Base-by-base conservation (phyloP, 202 grass and related monocot species). In the Brachypodium distachyon region DNA sequence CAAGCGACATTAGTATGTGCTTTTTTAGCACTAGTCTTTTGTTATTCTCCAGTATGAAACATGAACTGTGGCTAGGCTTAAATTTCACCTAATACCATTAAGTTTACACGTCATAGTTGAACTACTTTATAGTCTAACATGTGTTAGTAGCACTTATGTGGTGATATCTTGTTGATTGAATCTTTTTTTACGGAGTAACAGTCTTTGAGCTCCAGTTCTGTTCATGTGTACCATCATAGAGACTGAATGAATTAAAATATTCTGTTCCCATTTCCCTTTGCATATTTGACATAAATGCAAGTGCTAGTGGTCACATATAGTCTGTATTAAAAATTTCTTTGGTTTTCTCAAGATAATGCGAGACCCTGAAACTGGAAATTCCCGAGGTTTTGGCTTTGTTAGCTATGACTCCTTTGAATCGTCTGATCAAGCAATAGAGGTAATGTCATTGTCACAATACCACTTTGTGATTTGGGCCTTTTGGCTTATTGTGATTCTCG, bases 381-480 rank as follows among this genome's bases (percentile, higher is more conserved):
- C 89, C 17, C 88, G 87, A 82, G 96, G 92, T 43, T 99, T 98
- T 85, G 89, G 95, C 6, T 98, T 95, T 77, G 87, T 98, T 63
- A 99, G 91, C 86, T 99, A 99, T 83, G 96, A 99, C 57, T 95
- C 96, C 43, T 96, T 99, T 78, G 96, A 99, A 67, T 86, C 96
- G 61, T 99, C 96, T 79, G 96, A 99, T 87, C 85, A 93, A 40
- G 96, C 96, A 79, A 90, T 96, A 84, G 92, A 99, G 89, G 96
- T 99, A 87, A 73, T 71, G 3, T 44, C 38, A n/a, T 29, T 41
- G 26, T 53, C 37, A 28, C 43, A 50, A 4, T 56, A 64, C 62
- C 73, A 46, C 41, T 83, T 14, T 42, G 14, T 56, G 19, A n/a
- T n/a, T n/a, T n/a, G n/a, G n/a, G n/a, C n/a, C n/a, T 63, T 86